Base-by-base conservation (phyloP, 768 basidiomycete genomes). In the Boletus pseudo-olivaceus region DNA sequence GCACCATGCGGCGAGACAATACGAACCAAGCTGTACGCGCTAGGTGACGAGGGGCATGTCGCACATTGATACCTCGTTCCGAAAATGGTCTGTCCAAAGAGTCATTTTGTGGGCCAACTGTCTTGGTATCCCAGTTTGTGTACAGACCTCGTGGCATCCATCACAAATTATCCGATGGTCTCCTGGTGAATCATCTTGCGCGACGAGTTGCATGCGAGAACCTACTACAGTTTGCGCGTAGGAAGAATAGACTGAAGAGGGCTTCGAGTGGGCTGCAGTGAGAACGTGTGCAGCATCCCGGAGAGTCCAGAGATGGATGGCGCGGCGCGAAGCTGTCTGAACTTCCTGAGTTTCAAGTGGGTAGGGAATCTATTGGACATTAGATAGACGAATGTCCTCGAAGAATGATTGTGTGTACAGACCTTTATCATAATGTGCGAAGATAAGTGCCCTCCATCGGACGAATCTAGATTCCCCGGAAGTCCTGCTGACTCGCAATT, bases 401-500 rank as follows among this genome's bases (percentile, higher is more conserved):
- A 37, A 26, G 19, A n/a, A 47, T 33, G 0, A 38, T 30, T n/a
- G 29, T 8, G 27, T 6, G 14, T 26, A 50, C 67, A 43, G 55
- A 90, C 93, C 83, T 98, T 98, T 72, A 98, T 90, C 80, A 96
- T 82, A 59, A 96, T 93, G 65, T 98, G 94, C 2, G 89, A 87
- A 15, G 88, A 90, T 50, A 80, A 78, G 60, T 93, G 91, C 0
- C 88, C 90, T 5, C 83, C 87, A 38, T 90, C 87, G 1, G 81
- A 76, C 1, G 87, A 84, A 55, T 91, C 86, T 10, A 92, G 71
- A 54, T 90, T 91, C 7, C 90, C 90, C 3, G 91, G 90, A 33
- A 93, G 76, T 29, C 91, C 91, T 27, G 87, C 90, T 11, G 88
- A 86, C 67, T 93, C 91, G 66, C 91, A 93, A 59, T 91, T 90